A percentile compares a stretch with the other conserved stretches of the same genome.
These are phyloP conservation scores for Shiraia bambusicola DNA, from an alignment of 2,329 filamentous ascomycete genomes.

Conservation along the genomic window DNA sequence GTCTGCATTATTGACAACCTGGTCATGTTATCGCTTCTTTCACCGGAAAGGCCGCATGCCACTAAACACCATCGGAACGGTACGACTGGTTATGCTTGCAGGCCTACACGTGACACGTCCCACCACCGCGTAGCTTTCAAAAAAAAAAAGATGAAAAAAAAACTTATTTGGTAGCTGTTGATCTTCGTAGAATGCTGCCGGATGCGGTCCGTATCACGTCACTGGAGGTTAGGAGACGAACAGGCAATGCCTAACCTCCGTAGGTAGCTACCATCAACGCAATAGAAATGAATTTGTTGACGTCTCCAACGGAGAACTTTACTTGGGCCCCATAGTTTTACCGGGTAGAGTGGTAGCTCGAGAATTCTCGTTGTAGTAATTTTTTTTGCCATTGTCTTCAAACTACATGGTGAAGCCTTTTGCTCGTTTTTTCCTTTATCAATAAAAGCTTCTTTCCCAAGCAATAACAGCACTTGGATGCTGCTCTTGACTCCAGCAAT, in stretches of 20 bases:
- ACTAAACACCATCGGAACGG: background rate
- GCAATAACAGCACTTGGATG: no score
- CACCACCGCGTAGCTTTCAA: no score
- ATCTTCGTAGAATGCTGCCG: background rate
- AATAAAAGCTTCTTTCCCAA: no score
- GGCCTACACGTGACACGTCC: no score
- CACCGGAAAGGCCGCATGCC: constrained; percentile 1
- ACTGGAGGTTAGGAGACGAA: background rate
- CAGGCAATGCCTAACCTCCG: constrained; percentile 5
- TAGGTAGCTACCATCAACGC: constrained; percentile 5
- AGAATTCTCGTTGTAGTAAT: no score
- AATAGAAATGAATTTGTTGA: background rate
- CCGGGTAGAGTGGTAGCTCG: no score
- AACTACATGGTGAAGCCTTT: no score
- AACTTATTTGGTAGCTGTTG: background rate
- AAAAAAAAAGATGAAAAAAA: background rate
- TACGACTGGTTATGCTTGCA: background rate
- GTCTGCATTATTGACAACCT: background rate
- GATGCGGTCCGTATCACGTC: background rate
- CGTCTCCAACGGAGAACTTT: no score
- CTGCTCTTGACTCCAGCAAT: no score
- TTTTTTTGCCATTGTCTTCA: no score
- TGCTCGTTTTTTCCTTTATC: no score
- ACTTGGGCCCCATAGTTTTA: no score
- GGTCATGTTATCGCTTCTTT: constrained; percentile 7